Evolutionary conservation across 306 rosid species (phyloP), one percentile per base, ranked within the genome.

Genomic region (Prinsepia uniflora): DNA sequence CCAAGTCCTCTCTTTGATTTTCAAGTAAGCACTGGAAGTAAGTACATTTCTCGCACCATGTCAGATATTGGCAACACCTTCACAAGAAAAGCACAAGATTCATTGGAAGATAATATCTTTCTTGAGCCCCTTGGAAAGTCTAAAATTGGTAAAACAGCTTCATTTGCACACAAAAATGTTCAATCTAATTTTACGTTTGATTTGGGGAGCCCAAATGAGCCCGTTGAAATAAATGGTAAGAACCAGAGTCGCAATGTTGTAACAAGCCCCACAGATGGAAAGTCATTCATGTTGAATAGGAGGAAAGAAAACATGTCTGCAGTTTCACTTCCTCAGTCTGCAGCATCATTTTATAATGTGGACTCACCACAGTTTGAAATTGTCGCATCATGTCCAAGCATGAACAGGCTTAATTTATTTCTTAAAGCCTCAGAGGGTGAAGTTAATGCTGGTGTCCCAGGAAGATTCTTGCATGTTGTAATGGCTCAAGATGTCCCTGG

Each of bases 361-460:
- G 68, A 72, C 65, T 92, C 91, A 24, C 92, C 90, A 6, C 69
- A 75, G 55, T 61, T 85, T 65, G 92, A 90, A 78, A 88, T 92
- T 69, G 75, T 83, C 75, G 98, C 86, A 67, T 74, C 87, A 19
- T 84, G 91, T 85, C 84, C 87, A 76, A 81, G 80, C 85, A 71
- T 84, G 75, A 57, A 55, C 69, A 76, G 72, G 72, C 92, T 92
- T 12, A 90, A 90, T 76, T 72, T 55, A 53, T 92, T 78, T 76
- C 78, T 92, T 72, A 92, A 73, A 80, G 88, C 85, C 48, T 76
- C 81, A 81, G 88, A 74, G 78, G 84, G 74, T 74, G 96, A 90
- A 76, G 84, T 90, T 69, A 88, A 79, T 66, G 88, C 87, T 68
- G 96, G 96, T 67, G 85, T 84, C 39, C 91, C 90, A 6, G 96